Conservation (phyloP, 306 rosid genomes). For the Quillaja saponaria region DNA sequence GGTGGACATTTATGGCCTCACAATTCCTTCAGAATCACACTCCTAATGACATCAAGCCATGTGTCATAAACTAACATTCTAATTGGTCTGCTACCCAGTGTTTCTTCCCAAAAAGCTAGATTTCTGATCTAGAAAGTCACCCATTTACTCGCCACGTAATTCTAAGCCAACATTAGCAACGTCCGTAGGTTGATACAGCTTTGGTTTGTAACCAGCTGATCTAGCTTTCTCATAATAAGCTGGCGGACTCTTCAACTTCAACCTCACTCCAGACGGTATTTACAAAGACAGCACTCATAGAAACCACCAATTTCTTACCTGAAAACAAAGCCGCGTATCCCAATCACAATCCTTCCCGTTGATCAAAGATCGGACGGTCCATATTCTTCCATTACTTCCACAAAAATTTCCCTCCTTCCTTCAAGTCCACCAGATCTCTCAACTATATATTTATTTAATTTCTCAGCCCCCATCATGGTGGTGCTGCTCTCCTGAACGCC, state of each 20-base stretch:
- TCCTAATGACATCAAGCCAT: no score
- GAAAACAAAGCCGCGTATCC: slow-evolving; percentile 41
- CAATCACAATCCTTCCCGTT: slow-evolving; percentile 32
- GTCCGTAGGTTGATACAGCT: no score
- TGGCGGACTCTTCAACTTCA: slow-evolving; percentile 8
- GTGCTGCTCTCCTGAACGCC: slow-evolving; percentile 25
- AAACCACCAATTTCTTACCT: slow-evolving; percentile 38
- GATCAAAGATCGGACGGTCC: slow-evolving; percentile 44
- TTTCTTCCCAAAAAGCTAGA: no score
- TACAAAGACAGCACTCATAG: slow-evolving; percentile 29
- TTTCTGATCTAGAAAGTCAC: no score
- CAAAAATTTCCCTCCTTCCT: slow-evolving; percentile 10
- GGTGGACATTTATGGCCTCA: no score
- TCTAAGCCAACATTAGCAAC: no score
- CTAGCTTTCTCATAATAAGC: background rate
- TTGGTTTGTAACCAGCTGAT: background rate
- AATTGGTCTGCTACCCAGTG: no score
- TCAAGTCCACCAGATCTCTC: background rate
- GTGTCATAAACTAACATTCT: no score
- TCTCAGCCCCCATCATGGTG: background rate
- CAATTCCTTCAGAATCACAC: no score
- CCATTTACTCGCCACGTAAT: no score
- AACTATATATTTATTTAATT: background rate
- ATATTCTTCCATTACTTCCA: background rate
- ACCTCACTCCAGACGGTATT: slow-evolving; percentile 32